These are phyloP conservation scores for Rhexocercosporidium sp. DNA, from an alignment of 2,329 filamentous ascomycete species.

Conservation along the genomic window DNA sequence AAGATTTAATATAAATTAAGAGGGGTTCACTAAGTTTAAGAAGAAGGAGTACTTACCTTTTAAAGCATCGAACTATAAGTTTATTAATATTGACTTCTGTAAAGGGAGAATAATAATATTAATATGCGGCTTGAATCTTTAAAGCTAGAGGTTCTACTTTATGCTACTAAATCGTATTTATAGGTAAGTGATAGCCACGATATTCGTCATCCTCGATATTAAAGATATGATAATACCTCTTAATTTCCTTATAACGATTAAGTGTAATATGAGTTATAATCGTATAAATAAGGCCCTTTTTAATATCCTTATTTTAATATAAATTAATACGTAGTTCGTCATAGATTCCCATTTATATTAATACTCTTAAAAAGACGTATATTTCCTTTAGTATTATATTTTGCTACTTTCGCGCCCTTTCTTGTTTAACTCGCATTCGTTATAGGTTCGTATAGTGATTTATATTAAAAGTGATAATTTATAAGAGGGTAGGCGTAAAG, in stretches of 20 bases:
- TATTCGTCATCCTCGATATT: not conserved
- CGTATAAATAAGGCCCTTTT: not conserved
- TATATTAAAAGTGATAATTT: not conserved
- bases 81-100: not conserved
- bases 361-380: not conserved
- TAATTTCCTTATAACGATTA: not conserved
- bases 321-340: not conserved
- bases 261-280: not conserved
- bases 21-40: not conserved
- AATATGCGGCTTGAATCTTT: not conserved
- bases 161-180: not conserved
- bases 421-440: not conserved
- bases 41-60: not conserved
- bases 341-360: not conserved
- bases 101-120: not conserved
- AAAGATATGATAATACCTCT: not conserved
- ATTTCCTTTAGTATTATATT: not conserved
- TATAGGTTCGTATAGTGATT: not conserved
- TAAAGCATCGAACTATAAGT: not conserved
- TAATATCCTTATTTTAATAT: not conserved
- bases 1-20: not conserved
- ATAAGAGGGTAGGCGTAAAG: not conserved
- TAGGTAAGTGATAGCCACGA: not conserved
- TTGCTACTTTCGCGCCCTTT: not conserved
- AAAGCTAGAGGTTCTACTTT: not conserved